A percentile compares a stretch with the other conserved stretches of the same genome.
These are phyloP conservation scores for Trichoderma simmonsii DNA, from an alignment of 2,329 filamentous ascomycete species.

Conservation along the genomic window DNA sequence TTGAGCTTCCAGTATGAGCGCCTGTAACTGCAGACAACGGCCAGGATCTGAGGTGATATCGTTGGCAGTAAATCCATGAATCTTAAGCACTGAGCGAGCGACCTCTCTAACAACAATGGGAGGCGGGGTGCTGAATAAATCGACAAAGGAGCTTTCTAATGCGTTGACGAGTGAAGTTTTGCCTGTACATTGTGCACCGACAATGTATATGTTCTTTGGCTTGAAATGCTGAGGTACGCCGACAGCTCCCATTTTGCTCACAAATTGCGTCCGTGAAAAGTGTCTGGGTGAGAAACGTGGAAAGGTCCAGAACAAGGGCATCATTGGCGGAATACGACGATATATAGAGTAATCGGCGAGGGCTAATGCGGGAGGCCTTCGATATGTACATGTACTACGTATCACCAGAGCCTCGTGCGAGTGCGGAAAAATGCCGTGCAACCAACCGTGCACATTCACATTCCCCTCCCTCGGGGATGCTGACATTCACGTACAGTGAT, in stretches of 20 bases:
- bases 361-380: conserved; percentile 8
- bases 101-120: conserved; percentile 36
- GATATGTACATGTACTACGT: background rate
- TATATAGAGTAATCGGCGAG: background rate
- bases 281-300: background rate
- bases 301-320: background rate
- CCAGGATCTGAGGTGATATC: conserved; percentile 32
- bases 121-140: conserved; percentile 7
- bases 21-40: conserved; percentile 35
- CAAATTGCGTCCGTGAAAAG: background rate
- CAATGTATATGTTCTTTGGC: conserved; percentile 37
- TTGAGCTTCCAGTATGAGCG: conserved; percentile 38
- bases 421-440: conserved; percentile 3
- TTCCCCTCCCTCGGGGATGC: background rate
- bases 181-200: conserved; percentile 44
- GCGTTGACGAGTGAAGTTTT: conserved; percentile 43
- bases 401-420: background rate
- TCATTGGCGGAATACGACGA: background rate
- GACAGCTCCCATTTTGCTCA: background rate
- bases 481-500: background rate
- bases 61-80: conserved; percentile 32
- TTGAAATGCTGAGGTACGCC: background rate
- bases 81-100: conserved; percentile 34
- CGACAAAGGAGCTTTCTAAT: conserved; percentile 27
- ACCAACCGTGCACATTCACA: background rate